These are phyloP conservation scores for Neurospora sp. DNA, from an alignment of 2,329 filamentous ascomycete species.

Conservation along the genomic window DNA sequence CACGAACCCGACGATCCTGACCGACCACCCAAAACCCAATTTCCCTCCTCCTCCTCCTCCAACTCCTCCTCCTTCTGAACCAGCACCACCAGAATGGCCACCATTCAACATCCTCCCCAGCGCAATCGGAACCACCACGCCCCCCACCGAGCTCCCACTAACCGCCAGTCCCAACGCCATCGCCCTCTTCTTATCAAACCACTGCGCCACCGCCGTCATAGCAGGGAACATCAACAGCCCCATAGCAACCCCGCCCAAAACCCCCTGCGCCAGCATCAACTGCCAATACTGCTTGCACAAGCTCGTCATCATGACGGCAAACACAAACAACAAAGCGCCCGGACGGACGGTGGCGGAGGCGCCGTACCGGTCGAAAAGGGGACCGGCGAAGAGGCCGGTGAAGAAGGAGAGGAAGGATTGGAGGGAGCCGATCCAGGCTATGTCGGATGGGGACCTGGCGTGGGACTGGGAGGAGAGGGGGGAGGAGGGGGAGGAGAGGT, in stretches of 20 bases:
- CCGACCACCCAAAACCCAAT: constrained; percentile 27
- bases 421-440: constrained; percentile 26
- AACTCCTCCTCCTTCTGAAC: too few species aligned
- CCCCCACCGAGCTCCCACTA: constrained; percentile 24
- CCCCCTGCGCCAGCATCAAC: constrained; percentile 22
- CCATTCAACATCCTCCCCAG: constrained; percentile 20
- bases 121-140: constrained; percentile 25
- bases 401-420: constrained; percentile 22
- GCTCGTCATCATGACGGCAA: constrained; percentile 22
- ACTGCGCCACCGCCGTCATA: constrained; percentile 15
- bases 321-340: constrained; percentile 14
- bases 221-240: constrained; percentile 17
- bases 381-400: constrained; percentile 18
- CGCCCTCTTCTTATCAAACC: constrained; percentile 18
- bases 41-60: neutral
- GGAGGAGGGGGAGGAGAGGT: constrained; percentile 8
- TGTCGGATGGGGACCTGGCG: constrained; percentile 16
- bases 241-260: constrained; percentile 15
- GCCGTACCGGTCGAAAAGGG: constrained; percentile 23
- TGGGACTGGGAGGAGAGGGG: constrained; percentile 10
- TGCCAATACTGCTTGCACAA: constrained; percentile 23
- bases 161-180: constrained; percentile 10
- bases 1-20: constrained; percentile 25
- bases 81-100: neutral
- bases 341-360: constrained; percentile 14